Conservation (phyloP, 805 yeast genomes). For the Cyberlindnera suaveolens region DNA sequence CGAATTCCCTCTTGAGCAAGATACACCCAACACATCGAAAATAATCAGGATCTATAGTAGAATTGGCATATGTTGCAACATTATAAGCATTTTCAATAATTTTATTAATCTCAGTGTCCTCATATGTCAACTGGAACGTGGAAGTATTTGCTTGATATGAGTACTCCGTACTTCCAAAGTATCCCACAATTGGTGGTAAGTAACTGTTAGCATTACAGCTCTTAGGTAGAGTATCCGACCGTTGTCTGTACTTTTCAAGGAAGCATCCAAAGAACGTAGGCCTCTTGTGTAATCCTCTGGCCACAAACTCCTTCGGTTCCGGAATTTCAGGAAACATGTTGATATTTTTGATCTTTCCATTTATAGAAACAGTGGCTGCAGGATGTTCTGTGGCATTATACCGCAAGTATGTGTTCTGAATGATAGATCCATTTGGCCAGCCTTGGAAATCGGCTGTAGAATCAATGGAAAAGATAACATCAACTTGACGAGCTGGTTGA, state of each 20-base stretch:
- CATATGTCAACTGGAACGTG: constrained; percentile 51
- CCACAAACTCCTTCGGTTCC: constrained; percentile 39
- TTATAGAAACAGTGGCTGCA: constrained; percentile 27
- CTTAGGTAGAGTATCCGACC: constrained; percentile 7
- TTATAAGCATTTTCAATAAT: constrained; percentile 49
- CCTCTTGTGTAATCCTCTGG: constrained; percentile 41
- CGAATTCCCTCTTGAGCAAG: constrained; percentile 45
- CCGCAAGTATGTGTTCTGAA: constrained; percentile 28
- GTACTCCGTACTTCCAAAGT: constrained; percentile 39
- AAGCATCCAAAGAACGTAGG: constrained; percentile 83
- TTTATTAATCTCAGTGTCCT: constrained; percentile 32
- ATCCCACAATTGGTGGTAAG: constrained; percentile 49
- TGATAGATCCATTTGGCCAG: constrained; percentile 55
- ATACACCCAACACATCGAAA: constrained; percentile 53
- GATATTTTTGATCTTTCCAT: constrained; percentile 31
- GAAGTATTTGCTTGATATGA: constrained; percentile 46
- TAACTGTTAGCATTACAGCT: constrained; percentile 10
- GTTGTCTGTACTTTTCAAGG: constrained; percentile 12
- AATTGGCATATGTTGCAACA: constrained; percentile 41
- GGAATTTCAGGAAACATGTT: constrained; percentile 64
- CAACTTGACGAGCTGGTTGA: constrained; percentile 55
- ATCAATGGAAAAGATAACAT: constrained; percentile 59
- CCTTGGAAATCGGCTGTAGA: constrained; percentile 46
- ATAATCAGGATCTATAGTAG: constrained; percentile 30
- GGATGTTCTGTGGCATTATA: constrained; percentile 16